Base-by-base conservation (phyloP, 306 rosid genomes). In the Mimosa pudica region DNA sequence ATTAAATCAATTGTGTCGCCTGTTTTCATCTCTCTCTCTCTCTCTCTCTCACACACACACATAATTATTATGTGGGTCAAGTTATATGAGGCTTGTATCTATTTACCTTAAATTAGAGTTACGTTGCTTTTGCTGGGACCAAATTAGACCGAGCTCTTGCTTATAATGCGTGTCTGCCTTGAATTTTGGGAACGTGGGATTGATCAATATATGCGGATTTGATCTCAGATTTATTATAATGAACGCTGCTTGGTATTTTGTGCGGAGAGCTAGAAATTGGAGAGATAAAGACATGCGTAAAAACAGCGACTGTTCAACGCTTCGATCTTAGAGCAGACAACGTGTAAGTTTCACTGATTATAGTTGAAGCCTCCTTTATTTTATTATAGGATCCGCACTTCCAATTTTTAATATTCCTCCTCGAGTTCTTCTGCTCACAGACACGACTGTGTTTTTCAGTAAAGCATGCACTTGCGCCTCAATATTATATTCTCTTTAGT, bases 271-370 rank as follows among this genome's bases (percentile, higher is more conserved):
- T 48, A 71, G 77, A 74, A 70, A 30, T 32, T 48, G 45, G 47
- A 86, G 72, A 86, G 79, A 73, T 81, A 82, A 88, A 81, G 91
- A 91, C 90, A 91, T 83, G 96, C 94, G 88, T 72, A 82, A 92
- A 88, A 90, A 89, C 83, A 86, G 86, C 89, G 91, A 86, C 91
- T 86, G 81, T 86, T 86, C 92, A 92, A 91, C 87, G 87, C 85
- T 90, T 90, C 74, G 97, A 91, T 91, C 88, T 77, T 82, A 74
- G 83, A 68, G 79, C 78, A 81, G 87, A 91, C 89, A 86, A 80
- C 77, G 64, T 77, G 88, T 68, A 85, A 78, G 87, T 83, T 86
- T 85, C 85, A 80, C 77, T 80, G 47, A 62, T 62, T 49, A 73
- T 82, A 72, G 74, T 71, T 77, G 76, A 75, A 80, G 68, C 41